Evolutionary conservation across 2,329 filamentous ascomycete genomes (phyloP).

Genomic region (Trichoderma koningiopsis): DNA sequence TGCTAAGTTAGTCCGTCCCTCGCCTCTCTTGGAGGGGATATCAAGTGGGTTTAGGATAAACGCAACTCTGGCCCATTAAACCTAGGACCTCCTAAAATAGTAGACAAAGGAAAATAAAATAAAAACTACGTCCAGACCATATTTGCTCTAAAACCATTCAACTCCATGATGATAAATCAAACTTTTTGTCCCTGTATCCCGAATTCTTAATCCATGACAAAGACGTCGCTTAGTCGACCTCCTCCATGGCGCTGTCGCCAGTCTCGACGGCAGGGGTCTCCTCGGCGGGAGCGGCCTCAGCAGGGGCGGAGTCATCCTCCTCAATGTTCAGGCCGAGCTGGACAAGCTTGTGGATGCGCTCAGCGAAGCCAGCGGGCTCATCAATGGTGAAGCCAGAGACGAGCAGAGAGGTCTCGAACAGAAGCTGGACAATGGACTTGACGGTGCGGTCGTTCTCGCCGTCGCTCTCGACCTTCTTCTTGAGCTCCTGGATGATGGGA

Average conservation of each 20-base stretch:
- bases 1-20: conserved; percentile 46
- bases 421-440: conserved; percentile 97
- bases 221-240: conserved; percentile 79
- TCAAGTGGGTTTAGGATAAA: conserved; percentile 40
- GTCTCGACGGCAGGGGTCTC: conserved; percentile 62
- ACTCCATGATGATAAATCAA: conserved; percentile 44
- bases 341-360: conserved; percentile 99
- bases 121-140: conserved; percentile 38
- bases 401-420: conserved; percentile 97
- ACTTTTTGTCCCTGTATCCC: conserved; percentile 44
- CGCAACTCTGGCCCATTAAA: conserved; percentile 33
- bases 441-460: conserved; percentile 98
- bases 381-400: conserved; percentile 99
- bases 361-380: conserved; percentile 94
- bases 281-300: conserved; percentile 63
- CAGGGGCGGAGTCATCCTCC: conserved; percentile 76
- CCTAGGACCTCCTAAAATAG: conserved; percentile 31
- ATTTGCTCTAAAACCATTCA: conserved; percentile 42
- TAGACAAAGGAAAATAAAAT: conserved; percentile 38
- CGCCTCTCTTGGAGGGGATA: conserved; percentile 29
- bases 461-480: conserved; percentile 97
- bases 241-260: conserved; percentile 97
- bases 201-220: conserved; percentile 32
- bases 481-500: conserved; percentile 96
- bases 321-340: conserved; percentile 97